Percentiles rank a stretch among this genome's conserved stretches.
Conservation (phyloP, 768 basidiomycete genomes). For the Hypholoma sublateritium region DNA sequence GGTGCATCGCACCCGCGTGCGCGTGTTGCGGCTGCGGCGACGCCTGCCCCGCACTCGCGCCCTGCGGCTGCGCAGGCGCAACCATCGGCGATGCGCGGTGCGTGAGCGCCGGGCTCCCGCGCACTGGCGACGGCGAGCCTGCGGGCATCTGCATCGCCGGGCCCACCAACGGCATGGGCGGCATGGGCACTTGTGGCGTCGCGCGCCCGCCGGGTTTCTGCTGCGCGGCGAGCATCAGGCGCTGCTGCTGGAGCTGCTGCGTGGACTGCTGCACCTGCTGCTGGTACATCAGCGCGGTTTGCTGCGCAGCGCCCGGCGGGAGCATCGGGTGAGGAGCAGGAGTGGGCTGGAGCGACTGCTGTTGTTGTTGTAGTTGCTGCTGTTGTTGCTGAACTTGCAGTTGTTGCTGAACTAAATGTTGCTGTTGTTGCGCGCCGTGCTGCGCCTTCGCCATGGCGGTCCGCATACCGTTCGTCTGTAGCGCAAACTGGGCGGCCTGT, state of each 20-base stretch:
- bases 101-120: constrained; percentile 36
- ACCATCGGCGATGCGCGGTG: constrained; percentile 25
- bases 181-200: constrained; percentile 17
- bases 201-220: constrained; percentile 20
- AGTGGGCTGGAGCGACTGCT: not conserved
- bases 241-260: constrained; percentile 7
- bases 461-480: not conserved
- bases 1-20: constrained; percentile 16
- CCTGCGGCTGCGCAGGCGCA: constrained; percentile 25
- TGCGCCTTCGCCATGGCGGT: not conserved
- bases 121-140: constrained; percentile 24
- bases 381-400: constrained; percentile 11
- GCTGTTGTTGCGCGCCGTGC: not conserved
- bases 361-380: constrained; percentile 18
- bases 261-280: constrained; percentile 14
- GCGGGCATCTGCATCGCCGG: constrained; percentile 8
- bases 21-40: constrained; percentile 10
- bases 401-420: not conserved
- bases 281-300: not conserved
- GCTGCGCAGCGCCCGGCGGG: not conserved
- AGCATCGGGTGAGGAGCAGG: too few species aligned
- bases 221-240: constrained; percentile 1
- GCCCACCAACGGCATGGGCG: constrained; percentile 11
- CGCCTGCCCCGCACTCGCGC: constrained; percentile 15
- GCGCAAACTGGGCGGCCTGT: not conserved